Base-by-base conservation (phyloP, 371 early-diverging fungal genomes). In the Mortierella sp. region DNA sequence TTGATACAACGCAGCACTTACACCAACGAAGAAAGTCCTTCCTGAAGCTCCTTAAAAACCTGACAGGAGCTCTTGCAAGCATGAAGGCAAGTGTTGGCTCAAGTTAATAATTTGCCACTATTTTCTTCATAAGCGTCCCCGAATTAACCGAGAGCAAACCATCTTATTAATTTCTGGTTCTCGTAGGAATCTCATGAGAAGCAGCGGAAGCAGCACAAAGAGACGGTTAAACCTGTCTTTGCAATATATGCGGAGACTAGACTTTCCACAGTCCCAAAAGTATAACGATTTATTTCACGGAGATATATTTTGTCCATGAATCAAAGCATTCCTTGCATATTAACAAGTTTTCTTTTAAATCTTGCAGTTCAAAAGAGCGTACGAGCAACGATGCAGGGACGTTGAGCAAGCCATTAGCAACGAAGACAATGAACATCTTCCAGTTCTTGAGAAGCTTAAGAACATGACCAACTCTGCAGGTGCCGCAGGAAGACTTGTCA, bases 351-450 rank as follows among this genome's bases (percentile, higher is more conserved):
- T 28, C 10, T n/a, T 72, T 49, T 40, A 32, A 19, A 19, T 53
- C 9, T 29, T 54, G n/a, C 49, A 90, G 89, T 76, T 87, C 32
- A 87, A 85, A 42, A 86, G 80, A 67, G 60, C 74, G 0, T 90
- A 90, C 63, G 76, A 83, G 29, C 77, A 76, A 22, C 66, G 76
- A 34, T 83, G 84, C 61, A 53, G 75, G 23, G 84, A 83, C 13
- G 59, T 81, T 7, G 84, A 81, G 69, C 66, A 85, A 76, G 83
- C 84, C 77, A 68, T 70, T 17, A 56, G 84, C 45, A 59, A 72
- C 58, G 62, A 82, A 66, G 83, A 85, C 68, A 65, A 83, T 56
- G 70, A 85, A 4, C 80, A 70, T 55, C 66, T 83, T 5, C 86
- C 85, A 19, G 77, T 83, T 22, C 84, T 86, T 58, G 83, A 82